These are phyloP conservation scores for Zygotorulaspora danielsina DNA, from an alignment of 805 yeast genomes.

Conservation along the genomic window DNA sequence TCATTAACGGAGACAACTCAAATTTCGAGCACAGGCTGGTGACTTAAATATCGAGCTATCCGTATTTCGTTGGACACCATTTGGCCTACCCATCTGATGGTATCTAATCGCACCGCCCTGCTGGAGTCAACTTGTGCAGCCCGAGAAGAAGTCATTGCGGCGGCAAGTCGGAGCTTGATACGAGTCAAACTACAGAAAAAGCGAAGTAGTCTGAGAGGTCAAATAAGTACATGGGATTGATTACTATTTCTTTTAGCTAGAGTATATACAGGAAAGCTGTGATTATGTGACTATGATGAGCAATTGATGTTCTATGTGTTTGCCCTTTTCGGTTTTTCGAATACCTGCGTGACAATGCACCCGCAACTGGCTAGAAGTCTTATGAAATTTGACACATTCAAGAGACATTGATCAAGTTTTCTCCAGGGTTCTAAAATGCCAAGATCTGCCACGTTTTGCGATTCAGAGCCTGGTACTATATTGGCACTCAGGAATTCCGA, in stretches of 20 bases:
- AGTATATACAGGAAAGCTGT: background rate
- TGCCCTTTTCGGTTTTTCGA: constrained; percentile 23
- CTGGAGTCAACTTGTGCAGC: background rate
- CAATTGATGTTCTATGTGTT: too few relatives aligned
- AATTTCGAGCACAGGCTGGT: too few relatives aligned
- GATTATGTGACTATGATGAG: too few relatives aligned
- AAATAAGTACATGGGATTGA: too few relatives aligned
- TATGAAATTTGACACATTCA: constrained; percentile 17
- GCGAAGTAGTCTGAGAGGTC: too few relatives aligned
- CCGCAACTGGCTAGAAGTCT: constrained; percentile 20
- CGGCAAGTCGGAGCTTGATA: background rate
- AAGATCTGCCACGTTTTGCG: constrained; percentile 8
- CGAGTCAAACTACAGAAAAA: background rate
- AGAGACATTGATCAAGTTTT: constrained; percentile 20
- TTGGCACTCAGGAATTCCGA: constrained; percentile 13
- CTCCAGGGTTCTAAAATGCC: constrained; percentile 31
- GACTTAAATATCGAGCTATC: too few relatives aligned
- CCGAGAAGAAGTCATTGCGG: background rate
- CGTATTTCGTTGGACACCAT: too few relatives aligned
- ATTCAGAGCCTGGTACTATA: constrained; percentile 6
- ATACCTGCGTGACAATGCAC: constrained; percentile 22
- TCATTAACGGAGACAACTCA: too few relatives aligned
- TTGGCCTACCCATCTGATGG: too few relatives aligned
- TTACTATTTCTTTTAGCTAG: too few relatives aligned
- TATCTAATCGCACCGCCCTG: too few relatives aligned